Conservation (phyloP, 208 protist species). For the Tritrichomonas foetus region DNA sequence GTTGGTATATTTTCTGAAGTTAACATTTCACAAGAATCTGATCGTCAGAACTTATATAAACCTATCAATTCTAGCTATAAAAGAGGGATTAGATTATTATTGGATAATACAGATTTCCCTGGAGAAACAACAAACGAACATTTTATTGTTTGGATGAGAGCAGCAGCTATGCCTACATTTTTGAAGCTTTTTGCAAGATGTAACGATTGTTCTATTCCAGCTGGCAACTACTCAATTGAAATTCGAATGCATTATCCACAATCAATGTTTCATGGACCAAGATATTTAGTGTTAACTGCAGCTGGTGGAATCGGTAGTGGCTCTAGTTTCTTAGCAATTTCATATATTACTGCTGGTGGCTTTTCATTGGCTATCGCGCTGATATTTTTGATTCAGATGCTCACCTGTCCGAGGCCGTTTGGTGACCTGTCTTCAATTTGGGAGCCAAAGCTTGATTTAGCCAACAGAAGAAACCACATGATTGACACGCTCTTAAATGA, state of each 20-base stretch:
- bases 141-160: slow-evolving; percentile 34
- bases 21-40: neutral
- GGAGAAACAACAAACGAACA: neutral
- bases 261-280: neutral
- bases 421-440: too few relatives aligned
- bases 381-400: too few relatives aligned
- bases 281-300: neutral
- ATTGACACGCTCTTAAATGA: too few relatives aligned
- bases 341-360: too few relatives aligned
- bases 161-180: neutral
- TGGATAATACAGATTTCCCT: neutral
- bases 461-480: too few relatives aligned
- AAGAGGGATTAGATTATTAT: neutral
- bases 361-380: too few relatives aligned
- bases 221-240: neutral
- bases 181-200: neutral
- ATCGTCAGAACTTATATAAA: neutral
- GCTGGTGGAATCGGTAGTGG: too few relatives aligned
- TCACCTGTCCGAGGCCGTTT: too few relatives aligned
- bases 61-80: neutral
- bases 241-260: neutral
- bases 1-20: neutral
- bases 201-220: neutral
- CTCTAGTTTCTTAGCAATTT: too few relatives aligned
- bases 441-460: too few relatives aligned